Base-by-base conservation (phyloP, 2,329 filamentous ascomycete genomes). In the Alternaria sp. region DNA sequence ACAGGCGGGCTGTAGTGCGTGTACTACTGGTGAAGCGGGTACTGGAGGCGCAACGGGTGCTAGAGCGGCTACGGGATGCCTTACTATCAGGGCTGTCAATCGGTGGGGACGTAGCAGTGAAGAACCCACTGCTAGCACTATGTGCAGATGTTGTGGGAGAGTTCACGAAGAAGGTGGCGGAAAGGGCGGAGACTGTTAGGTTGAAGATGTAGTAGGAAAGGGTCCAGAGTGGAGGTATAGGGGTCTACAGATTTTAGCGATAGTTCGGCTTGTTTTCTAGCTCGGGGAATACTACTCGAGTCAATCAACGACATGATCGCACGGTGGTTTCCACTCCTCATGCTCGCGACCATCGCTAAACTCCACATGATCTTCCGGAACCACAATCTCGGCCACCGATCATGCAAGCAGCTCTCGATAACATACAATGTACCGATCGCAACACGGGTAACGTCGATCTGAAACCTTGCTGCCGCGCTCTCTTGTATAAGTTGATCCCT, bases 11-110 rank as follows among this genome's bases (percentile, higher is more conserved):
- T 41, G 41, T 59, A 8, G 49, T 59, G 25, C 49, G 56, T 34
- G 41, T 59, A 2, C 41, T 59, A 16, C 50, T 59, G 36, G 34
- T 59, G 12, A 59, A 59, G 34, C 56, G 56, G 28, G 50, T 59
- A 14, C 43, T 58, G 11, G 56, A 58, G 16, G 49, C 52, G 3
- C 56, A 58, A 41, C 49, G 49, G 32, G 49, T 58, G 32, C 49
- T 59, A 5, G 49, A 59, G 34, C 56, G 49, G 14, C 43, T 59
- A 14, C 50, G 43, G 12, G 56, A 54, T 6, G 30, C 27, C 18
- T 48, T 59, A 9, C 5, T 48, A 16, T 54, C 56, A 18, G 56
- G 41, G 16, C 3, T 46, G 11, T 7, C 41, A 41, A 34, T 59
- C 11, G 41, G 50, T 30, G 49, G 27, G 14, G 43, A 59, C 30